A percentile compares a stretch with the other conserved stretches of the same genome.
Conservation (phyloP, 73 alveolate genomes). For the Paramecium tetraurelia region DNA sequence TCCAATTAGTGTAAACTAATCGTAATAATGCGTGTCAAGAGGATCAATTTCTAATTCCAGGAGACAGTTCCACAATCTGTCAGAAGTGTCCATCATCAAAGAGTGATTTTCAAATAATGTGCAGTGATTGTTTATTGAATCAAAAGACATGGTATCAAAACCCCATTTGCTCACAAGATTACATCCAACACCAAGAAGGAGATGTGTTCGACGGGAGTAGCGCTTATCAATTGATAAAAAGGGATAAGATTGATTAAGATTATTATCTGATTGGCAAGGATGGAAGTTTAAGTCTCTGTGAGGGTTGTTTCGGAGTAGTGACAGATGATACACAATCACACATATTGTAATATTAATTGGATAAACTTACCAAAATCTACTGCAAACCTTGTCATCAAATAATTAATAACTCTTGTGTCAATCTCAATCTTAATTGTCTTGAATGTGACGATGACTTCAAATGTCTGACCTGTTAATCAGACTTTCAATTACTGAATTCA, state of each 20-base stretch:
- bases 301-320: neutral
- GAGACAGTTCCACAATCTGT: neutral
- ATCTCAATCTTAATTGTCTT: neutral
- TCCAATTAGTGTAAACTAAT: neutral
- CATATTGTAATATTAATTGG: neutral
- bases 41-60: neutral
- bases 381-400: neutral
- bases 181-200: neutral
- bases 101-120: neutral
- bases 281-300: neutral
- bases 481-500: neutral
- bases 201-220: neutral
- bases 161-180: neutral
- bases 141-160: neutral
- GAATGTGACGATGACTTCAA: neutral
- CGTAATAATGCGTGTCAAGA: neutral
- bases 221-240: neutral
- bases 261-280: neutral
- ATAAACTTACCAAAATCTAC: neutral
- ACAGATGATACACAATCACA: neutral
- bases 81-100: neutral
- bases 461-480: neutral
- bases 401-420: neutral
- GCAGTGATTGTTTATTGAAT: neutral
- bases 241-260: neutral